Evolutionary conservation across 106 monocot genomes (phyloP).

Genomic region (Dendrobium catenatum): DNA sequence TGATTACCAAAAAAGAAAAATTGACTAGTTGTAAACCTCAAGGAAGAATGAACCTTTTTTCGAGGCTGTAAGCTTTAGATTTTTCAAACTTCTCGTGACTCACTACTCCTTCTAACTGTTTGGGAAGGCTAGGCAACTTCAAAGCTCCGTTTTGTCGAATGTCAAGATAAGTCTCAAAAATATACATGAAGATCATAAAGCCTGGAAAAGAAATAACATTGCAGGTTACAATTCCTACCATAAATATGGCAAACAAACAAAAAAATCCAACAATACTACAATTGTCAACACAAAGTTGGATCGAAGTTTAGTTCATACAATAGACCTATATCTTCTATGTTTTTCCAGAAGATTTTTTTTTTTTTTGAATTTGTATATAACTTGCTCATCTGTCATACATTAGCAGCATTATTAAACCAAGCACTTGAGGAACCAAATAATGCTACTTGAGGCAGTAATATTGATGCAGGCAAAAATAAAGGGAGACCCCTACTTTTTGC

Average conservation of each 20-base stretch:
- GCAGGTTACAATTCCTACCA: background rate
- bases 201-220: conserved; percentile 34
- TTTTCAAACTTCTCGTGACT: conserved; percentile 80
- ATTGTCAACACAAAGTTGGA: background rate
- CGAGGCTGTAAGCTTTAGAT: conserved; percentile 87
- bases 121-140: conserved; percentile 71
- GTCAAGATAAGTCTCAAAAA: conserved; percentile 94
- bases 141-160: conserved; percentile 77
- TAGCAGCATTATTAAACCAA: background rate
- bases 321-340: background rate
- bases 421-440: background rate
- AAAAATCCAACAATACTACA: background rate
- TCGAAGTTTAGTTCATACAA: background rate
- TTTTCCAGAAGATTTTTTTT: background rate
- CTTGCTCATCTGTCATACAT: background rate
- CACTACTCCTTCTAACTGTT: conserved; percentile 67
- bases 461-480: no score
- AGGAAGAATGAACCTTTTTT: conserved; percentile 62
- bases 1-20: background rate
- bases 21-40: background rate
- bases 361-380: background rate
- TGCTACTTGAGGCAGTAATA: no score
- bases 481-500: no score
- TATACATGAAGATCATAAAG: conserved; percentile 81
- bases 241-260: background rate